Base-by-base conservation (phyloP, 2,329 filamentous ascomycete genomes). In the Alternaria sp. region DNA sequence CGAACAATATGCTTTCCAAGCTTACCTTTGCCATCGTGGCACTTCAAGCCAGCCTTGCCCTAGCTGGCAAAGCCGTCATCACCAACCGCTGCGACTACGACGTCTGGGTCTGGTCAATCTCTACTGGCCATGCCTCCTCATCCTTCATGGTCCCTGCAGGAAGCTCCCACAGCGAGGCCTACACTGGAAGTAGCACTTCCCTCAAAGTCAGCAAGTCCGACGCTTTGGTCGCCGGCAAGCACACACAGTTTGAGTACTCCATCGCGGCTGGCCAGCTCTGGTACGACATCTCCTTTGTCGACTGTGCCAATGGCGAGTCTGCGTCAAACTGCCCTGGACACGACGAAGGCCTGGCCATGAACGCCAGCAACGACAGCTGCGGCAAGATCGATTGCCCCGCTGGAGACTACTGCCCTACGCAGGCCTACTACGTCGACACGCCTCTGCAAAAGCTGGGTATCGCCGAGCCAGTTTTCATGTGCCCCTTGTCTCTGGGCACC, bases 191-290 rank as follows among this genome's bases (percentile, higher is more conserved):
- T 28, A 68, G 69, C 25, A 66, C 68, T 14, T 65, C 65, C 5
- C 34, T 75, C 43, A 74, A 74, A 40, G 60, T 75, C 65, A 72
- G 67, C 60, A 74, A 69, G 30, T 62, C 67, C 5, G 44, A 72
- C 45, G 54, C 65, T 49, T 60, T 73, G 20, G 14, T 64, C 20
- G 53, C 49, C 25, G 71, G 66, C 16, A 50, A 65, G 16, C 71
- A 73, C 16, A 74, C 72, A 3, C 72, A 74, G 44, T 73, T 73
- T 48, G 71, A 74, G 27, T 74, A 74, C 64, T 65, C 63, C 57
- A 66, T 72, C 38, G 59, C 58, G 14, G 55, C 51, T 14, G 59
- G 56, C 46, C 58, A 65, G 34, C 30, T 74, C 22, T 74, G 66
- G 66, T 74, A 68, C 60, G 70, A 74, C 52, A 70, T 74, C 52